Evolutionary conservation across 768 basidiomycete species (phyloP).

Genomic region (Tylopilus cervinicoccineus): DNA sequence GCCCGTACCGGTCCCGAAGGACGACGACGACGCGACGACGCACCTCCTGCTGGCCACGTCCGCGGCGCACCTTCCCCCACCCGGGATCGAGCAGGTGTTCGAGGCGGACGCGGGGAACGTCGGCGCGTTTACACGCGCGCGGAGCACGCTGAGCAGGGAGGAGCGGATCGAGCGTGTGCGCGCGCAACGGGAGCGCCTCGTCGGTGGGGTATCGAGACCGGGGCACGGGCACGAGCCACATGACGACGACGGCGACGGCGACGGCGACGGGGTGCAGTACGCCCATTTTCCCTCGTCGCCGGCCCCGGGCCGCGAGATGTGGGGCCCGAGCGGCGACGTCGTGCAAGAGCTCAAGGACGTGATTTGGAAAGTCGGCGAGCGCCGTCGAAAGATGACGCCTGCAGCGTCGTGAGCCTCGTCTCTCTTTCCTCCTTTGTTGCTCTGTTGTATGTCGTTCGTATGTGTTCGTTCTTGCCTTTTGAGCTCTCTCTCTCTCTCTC

Average conservation of each 20-base stretch:
- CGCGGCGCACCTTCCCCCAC: constrained; percentile 53
- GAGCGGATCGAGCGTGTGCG: constrained; percentile 66
- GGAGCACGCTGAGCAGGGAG: constrained; percentile 65
- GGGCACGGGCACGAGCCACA: not conserved
- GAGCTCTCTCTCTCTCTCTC: too few relatives aligned
- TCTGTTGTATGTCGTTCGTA: too few relatives aligned
- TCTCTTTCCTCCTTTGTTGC: too few relatives aligned
- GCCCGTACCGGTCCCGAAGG: constrained; percentile 2
- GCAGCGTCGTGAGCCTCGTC: too few relatives aligned
- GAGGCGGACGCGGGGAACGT: constrained; percentile 52
- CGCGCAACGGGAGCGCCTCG: constrained; percentile 35
- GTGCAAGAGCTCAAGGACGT: constrained; percentile 84
- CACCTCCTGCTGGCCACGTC: constrained; percentile 53
- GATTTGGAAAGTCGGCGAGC: constrained; percentile 81
- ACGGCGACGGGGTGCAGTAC: too few relatives aligned
- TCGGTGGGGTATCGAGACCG: not conserved
- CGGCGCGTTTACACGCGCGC: constrained; percentile 46
- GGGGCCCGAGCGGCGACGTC: constrained; percentile 76
- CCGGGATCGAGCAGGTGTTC: constrained; percentile 79
- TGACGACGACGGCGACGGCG: constrained; percentile 15
- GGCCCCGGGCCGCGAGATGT: constrained; percentile 36
- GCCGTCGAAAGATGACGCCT: constrained; percentile 53
- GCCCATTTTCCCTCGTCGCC: not conserved
- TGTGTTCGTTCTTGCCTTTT: too few relatives aligned
- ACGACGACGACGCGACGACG: constrained; percentile 49